Evolutionary conservation across 2,329 filamentous ascomycete genomes (phyloP), one percentile per base, ranked within the genome.

Genomic region (Aspergillus niger): DNA sequence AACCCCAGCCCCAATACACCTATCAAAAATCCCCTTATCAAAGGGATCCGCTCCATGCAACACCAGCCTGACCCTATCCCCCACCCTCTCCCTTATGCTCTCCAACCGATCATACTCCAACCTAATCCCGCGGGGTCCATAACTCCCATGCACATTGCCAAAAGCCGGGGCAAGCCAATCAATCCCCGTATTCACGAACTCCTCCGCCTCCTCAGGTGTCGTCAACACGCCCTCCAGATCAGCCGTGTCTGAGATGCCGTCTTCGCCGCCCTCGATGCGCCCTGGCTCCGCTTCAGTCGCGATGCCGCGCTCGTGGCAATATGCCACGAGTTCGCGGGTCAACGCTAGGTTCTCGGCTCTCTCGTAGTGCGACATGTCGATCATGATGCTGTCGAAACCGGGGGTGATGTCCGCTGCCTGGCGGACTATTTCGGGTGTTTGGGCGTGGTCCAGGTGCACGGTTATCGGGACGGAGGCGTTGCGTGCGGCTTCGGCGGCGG

Each of bases 141-240:
- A 91, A 67, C 87, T 85, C 5, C 89, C 89, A 75, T 92, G 89
- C 48, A 92, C 86, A 68, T 91, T 92, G 3, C 89, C 89, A 76
- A 92, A 91, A 0, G 88, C 88, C 0, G 89, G 90, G 2, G 90
- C 90, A 13, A 92, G 78, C 78, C 88, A 89, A 68, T 92, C 87
- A 69, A 92, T 89, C 0, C 89, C 89, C 10, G 88, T 89, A 2
- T 80, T 82, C 3, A 91, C 83, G 67, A 92, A 92, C 68, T 90
- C 86, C 63, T 86, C 82, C 7, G 87, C 88, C 74, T 92, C 85
- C 63, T 89, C 87, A 0, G 85, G 82, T 0, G 87, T 91, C 0
- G 89, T 92, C 65, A 91, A 76, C 62, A 88, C 74, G 0, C 85
- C 86, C 66, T 86, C 83, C 54, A 89, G 70, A 65, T 87, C 86